Conservation (phyloP, 768 basidiomycete genomes). For the Postia placenta region DNA sequence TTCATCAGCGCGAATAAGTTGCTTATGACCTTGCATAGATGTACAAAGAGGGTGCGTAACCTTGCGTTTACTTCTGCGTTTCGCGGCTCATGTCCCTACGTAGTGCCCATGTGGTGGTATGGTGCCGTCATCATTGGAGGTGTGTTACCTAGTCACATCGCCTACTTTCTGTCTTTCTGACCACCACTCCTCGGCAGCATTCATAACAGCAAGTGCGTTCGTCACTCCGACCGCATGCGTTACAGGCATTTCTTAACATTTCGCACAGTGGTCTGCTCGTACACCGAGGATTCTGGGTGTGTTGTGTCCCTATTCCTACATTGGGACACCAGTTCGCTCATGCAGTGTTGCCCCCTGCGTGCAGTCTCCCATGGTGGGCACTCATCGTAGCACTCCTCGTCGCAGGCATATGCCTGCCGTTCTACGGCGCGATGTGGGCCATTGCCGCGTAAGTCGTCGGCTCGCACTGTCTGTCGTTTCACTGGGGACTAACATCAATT, state of each 20-base stretch:
- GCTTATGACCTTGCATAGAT: background rate
- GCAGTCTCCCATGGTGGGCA: conserved; percentile 44
- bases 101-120: conserved; percentile 27
- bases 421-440: conserved; percentile 32
- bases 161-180: background rate
- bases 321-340: background rate
- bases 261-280: conserved; percentile 1
- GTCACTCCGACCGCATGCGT: background rate
- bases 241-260: background rate
- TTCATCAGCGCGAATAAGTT: background rate
- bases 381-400: conserved; percentile 46
- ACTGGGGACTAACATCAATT: background rate
- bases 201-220: conserved; percentile 2
- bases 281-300: conserved; percentile 3
- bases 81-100: background rate
- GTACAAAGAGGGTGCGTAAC: background rate
- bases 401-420: conserved; percentile 41
- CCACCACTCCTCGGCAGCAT: background rate
- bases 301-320: background rate
- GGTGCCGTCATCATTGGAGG: conserved; percentile 1
- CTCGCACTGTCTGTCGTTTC: background rate
- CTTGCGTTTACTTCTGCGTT: background rate
- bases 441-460: background rate
- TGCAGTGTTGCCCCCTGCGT: background rate
- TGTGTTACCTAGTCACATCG: background rate